A percentile compares a stretch with the other conserved stretches of the same genome.
These are phyloP conservation scores for Melaleuca alternifolia DNA, from an alignment of 345 rosid genomes.

Conservation along the genomic window DNA sequence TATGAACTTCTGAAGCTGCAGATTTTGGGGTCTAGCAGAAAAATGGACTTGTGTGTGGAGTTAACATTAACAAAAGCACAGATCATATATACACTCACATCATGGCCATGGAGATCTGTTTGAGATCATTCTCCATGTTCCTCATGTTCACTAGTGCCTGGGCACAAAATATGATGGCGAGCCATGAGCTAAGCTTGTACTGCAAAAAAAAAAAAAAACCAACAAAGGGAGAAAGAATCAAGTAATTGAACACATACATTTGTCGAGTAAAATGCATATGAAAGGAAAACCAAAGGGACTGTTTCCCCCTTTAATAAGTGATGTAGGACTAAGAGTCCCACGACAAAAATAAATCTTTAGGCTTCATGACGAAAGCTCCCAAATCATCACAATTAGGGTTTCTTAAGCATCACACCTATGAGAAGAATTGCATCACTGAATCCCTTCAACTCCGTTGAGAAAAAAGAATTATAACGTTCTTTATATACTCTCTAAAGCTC, in stretches of 20 bases:
- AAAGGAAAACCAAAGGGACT: neutral
- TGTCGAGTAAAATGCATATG: neutral
- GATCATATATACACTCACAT: slow-evolving; percentile 39
- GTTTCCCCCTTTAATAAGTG: neutral
- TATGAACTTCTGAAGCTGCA: neutral
- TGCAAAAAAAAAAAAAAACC: slow-evolving; percentile 12
- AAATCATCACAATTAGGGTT: neutral
- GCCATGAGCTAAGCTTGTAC: slow-evolving; percentile 98
- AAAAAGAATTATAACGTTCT: neutral
- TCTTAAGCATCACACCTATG: neutral
- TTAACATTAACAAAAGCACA: neutral
- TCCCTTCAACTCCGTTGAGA: neutral
- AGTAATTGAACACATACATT: neutral
- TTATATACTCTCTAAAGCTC: neutral
- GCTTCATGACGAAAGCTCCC: neutral
- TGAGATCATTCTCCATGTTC: slow-evolving; percentile 83
- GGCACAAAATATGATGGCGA: slow-evolving; percentile 90
- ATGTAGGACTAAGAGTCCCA: neutral
- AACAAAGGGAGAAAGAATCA: neutral
- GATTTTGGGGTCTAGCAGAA: neutral
- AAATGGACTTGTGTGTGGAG: neutral
- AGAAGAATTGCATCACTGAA: neutral
- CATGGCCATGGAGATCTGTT: slow-evolving; percentile 97
- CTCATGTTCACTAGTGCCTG: slow-evolving; percentile 84
- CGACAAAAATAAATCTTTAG: neutral